Conservation (phyloP, 2,329 filamentous ascomycete genomes). For the Fusarium cicatricum region DNA sequence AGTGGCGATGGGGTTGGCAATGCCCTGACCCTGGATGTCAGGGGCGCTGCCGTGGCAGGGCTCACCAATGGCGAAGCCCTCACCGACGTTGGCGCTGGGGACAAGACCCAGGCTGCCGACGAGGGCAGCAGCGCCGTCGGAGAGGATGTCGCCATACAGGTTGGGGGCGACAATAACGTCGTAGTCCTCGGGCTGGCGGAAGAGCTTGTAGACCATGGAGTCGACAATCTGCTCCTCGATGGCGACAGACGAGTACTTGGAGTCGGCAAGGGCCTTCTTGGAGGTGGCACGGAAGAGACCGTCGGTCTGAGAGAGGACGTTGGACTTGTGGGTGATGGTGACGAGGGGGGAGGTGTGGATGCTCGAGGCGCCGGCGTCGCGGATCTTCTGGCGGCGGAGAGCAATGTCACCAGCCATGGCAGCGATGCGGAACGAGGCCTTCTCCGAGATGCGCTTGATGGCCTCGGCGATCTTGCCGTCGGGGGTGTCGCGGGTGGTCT, state of each 20-base stretch:
- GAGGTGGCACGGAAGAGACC: slow-evolving; percentile 89
- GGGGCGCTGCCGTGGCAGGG: slow-evolving; percentile 96
- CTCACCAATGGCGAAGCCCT: slow-evolving; percentile 95
- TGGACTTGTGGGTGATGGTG: slow-evolving; percentile 98
- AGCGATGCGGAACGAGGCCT: slow-evolving; percentile 85
- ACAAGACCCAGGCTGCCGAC: slow-evolving; percentile 93
- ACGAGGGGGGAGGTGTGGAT: slow-evolving; percentile 78
- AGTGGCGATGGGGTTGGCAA: slow-evolving; percentile 97
- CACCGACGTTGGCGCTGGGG: slow-evolving; percentile 93
- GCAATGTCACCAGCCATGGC: slow-evolving; percentile 96
- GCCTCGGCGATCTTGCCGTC: slow-evolving; percentile 92
- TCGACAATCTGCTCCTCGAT: slow-evolving; percentile 99
- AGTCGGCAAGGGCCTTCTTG: slow-evolving; percentile 72
- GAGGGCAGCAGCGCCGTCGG: slow-evolving; percentile 92
- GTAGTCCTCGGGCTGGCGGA: slow-evolving; percentile 93
- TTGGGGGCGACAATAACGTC: slow-evolving; percentile 98
- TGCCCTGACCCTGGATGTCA: slow-evolving; percentile 90
- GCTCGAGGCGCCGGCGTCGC: slow-evolving; percentile 63
- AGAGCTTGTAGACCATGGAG: slow-evolving; percentile 99
- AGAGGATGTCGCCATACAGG: slow-evolving; percentile 96
- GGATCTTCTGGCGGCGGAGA: slow-evolving; percentile 81
- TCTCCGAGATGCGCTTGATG: slow-evolving; percentile 94
- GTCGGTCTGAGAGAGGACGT: slow-evolving; percentile 95
- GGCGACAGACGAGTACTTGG: slow-evolving; percentile 68
- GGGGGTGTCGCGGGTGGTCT: slow-evolving; percentile 79